Evolutionary conservation across 257 asterid genomes (phyloP).

Genomic region (Mentha longifolia): DNA sequence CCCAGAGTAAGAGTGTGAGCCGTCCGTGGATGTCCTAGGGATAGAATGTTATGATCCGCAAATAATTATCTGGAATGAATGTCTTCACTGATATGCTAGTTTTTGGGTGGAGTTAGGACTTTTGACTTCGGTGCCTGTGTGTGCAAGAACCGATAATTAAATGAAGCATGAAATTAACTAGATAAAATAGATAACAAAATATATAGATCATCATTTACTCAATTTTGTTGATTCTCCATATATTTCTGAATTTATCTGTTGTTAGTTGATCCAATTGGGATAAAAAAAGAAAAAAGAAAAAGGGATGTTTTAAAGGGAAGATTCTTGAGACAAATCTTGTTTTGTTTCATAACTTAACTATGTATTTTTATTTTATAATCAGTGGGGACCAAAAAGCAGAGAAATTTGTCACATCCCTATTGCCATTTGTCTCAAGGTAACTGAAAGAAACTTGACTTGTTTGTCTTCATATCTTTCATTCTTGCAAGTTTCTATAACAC

Average conservation of each 20-base stretch:
- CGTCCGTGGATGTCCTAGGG: too few relatives aligned
- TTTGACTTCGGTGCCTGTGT: too few relatives aligned
- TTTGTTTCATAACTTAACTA: constrained; percentile 22
- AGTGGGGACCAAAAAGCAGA: constrained; percentile 31
- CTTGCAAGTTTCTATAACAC: constrained; percentile 19
- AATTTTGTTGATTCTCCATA: too few relatives aligned
- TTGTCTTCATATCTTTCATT: constrained; percentile 19
- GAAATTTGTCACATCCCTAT: constrained; percentile 34
- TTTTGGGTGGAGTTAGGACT: too few relatives aligned
- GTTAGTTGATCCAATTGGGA: too few relatives aligned
- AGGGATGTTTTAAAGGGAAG: not conserved
- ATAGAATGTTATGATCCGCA: too few relatives aligned
- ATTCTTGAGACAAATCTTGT: constrained; percentile 10
- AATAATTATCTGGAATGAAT: too few relatives aligned
- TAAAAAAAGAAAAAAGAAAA: too few relatives aligned
- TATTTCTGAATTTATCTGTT: too few relatives aligned
- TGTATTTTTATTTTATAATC: not conserved
- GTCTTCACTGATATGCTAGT: too few relatives aligned
- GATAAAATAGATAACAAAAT: not conserved
- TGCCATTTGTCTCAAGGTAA: constrained; percentile 41
- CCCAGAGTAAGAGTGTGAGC: too few relatives aligned
- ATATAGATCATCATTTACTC: too few relatives aligned
- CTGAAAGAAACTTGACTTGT: constrained; percentile 28
- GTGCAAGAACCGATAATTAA: not conserved
- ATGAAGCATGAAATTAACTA: not conserved